Evolutionary conservation across 306 rosid species (phyloP).

Genomic region (Cicer chorassanicum): DNA sequence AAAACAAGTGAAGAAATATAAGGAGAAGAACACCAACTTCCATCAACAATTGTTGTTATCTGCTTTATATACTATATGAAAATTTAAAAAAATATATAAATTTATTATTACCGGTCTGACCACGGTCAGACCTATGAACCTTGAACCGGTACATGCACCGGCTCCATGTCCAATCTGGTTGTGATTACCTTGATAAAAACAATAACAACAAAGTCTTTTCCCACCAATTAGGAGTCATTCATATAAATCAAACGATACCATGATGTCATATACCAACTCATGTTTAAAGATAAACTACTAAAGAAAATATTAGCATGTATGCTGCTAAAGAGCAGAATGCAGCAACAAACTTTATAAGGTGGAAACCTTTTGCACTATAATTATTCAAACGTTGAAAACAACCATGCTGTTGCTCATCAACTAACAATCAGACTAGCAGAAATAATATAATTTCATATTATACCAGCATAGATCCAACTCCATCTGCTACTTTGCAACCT

Average conservation of each 20-base stretch:
- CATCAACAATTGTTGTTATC: no score
- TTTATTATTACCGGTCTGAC: no score
- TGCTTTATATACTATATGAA: no score
- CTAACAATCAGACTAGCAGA: constrained; percentile 21
- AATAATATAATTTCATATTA: constrained; percentile 9
- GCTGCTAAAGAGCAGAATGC: constrained; percentile 31
- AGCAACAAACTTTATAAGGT: constrained; percentile 20
- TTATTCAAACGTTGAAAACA: not conserved
- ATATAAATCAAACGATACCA: constrained; percentile 11
- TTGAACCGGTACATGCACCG: no score
- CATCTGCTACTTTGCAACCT: constrained; percentile 97
- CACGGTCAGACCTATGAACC: no score
- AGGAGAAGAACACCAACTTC: no score
- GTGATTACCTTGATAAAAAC: not conserved
- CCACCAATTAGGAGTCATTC: not conserved
- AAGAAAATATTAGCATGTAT: constrained; percentile 34
- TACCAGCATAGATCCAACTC: constrained; percentile 93
- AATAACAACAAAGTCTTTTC: not conserved
- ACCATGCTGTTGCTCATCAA: not conserved
- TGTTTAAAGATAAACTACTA: constrained; percentile 13
- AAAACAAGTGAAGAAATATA: no score
- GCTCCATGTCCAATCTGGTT: no score
- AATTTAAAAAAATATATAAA: no score
- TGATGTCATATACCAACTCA: constrained; percentile 1
- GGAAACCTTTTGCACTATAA: constrained; percentile 7